phyloP scores from a whole-genome alignment of 495 filamentous ascomycete species.

The Jackrogersella multiformis region DNA sequence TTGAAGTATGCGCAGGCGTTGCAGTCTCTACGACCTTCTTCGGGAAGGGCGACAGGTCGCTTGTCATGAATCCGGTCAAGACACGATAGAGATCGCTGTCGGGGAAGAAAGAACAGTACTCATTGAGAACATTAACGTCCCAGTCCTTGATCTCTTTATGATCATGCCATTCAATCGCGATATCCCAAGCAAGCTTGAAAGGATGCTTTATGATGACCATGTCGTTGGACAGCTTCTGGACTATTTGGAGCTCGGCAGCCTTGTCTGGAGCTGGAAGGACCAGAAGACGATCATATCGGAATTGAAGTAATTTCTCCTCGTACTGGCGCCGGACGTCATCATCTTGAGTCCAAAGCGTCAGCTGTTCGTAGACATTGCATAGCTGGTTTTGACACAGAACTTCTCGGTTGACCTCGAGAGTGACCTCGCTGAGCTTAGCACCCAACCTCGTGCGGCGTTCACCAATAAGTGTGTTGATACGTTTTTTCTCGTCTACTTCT shows the following conservation, averaged over 20 bases:
- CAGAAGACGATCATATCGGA: conserved; percentile 77
- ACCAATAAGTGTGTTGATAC: conserved; percentile 89
- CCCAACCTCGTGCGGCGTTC: conserved; percentile 89
- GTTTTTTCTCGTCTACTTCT: conserved; percentile 87
- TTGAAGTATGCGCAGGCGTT: conserved; percentile 16
- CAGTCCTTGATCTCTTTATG: conserved; percentile 72
- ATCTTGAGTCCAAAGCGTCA: conserved; percentile 90
- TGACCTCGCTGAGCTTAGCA: conserved; percentile 82
- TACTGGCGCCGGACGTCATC: conserved; percentile 84
- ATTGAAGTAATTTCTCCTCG: conserved; percentile 89
- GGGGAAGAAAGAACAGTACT: conserved; percentile 86
- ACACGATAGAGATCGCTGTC: conserved; percentile 82
- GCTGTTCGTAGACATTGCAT: conserved; percentile 76
- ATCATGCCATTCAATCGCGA: conserved; percentile 89
- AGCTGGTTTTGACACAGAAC: conserved; percentile 75
- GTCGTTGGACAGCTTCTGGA: conserved; percentile 78
- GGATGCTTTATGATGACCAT: conserved; percentile 97
- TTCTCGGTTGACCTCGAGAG: conserved; percentile 85
- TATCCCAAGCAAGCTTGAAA: conserved; percentile 88
- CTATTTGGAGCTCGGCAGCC: conserved; percentile 69
- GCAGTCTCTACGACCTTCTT: conserved; percentile 41
- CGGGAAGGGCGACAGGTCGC: conserved; percentile 86
- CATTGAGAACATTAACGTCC: conserved; percentile 76
- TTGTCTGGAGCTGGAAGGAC: conserved; percentile 74
- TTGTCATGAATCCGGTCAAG: conserved; percentile 79